Percentiles rank a stretch among this genome's conserved stretches.
Evolutionary conservation across 495 filamentous ascomycete genomes (phyloP).

Genomic region (Penicillium ochrochloron): DNA sequence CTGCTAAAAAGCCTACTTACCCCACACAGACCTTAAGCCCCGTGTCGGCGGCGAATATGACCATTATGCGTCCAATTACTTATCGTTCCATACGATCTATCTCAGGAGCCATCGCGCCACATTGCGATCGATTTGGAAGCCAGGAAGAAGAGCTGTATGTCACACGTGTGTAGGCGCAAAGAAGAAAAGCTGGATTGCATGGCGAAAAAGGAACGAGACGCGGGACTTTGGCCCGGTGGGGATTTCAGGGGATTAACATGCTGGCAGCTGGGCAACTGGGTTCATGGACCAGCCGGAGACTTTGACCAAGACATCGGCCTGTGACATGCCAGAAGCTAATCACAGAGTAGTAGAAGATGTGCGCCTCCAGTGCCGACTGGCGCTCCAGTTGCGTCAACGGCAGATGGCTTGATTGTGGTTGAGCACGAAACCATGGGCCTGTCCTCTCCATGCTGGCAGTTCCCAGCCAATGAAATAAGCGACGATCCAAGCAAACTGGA

Average conservation of each 20-base stretch:
- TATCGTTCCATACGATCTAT: slow-evolving; percentile 7
- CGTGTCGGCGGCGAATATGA: slow-evolving; percentile 40
- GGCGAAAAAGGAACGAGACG: slow-evolving; percentile 11
- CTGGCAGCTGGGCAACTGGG: background rate
- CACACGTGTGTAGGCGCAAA: slow-evolving; percentile 7
- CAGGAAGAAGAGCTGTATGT: slow-evolving; percentile 4
- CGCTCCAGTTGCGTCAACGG: slow-evolving; percentile 34
- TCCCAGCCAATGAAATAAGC: slow-evolving; percentile 19
- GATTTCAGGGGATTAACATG: slow-evolving; percentile 31
- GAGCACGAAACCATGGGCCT: slow-evolving; percentile 27
- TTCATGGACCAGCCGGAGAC: background rate
- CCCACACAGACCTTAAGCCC: slow-evolving; percentile 45
- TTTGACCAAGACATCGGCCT: background rate
- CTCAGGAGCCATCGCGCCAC: slow-evolving; percentile 24
- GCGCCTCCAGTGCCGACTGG: slow-evolving; percentile 15
- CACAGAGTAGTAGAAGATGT: slow-evolving; percentile 6
- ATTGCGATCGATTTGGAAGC: slow-evolving; percentile 5
- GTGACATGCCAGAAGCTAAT: slow-evolving; percentile 17
- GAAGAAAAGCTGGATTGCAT: slow-evolving; percentile 6
- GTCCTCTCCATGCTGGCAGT: background rate
- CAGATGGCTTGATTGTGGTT: slow-evolving; percentile 14
- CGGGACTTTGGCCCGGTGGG: slow-evolving; percentile 20
- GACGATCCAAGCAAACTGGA: slow-evolving; percentile 11
- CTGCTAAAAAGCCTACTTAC: slow-evolving; percentile 29
- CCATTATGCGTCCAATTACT: slow-evolving; percentile 33